phyloP scores from a whole-genome alignment of 192 early-diverging fungal species.

The Rhizophagus clarus region DNA sequence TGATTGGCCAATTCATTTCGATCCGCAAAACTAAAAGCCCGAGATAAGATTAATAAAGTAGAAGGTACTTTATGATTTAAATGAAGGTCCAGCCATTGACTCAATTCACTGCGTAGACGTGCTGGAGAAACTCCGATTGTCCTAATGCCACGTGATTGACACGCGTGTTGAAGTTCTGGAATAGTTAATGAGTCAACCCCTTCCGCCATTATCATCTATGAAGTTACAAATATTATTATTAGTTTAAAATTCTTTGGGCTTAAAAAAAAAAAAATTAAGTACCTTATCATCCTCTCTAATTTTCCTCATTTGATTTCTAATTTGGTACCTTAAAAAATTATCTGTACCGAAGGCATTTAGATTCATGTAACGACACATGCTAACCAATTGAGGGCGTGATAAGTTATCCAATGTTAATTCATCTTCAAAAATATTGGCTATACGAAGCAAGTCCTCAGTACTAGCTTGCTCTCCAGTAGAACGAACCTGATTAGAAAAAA shows the following conservation, averaged over 20 bases:
- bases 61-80: constrained; percentile 90
- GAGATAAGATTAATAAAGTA: constrained; percentile 85
- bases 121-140: constrained; percentile 87
- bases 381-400: constrained; percentile 91
- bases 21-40: constrained; percentile 81
- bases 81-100: constrained; percentile 95
- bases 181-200: constrained; percentile 88
- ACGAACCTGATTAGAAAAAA: constrained; percentile 61
- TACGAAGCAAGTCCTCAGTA: constrained; percentile 78
- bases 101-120: constrained; percentile 83
- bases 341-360: constrained; percentile 98
- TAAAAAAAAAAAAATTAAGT: background rate
- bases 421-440: constrained; percentile 91
- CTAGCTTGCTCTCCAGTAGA: constrained; percentile 79
- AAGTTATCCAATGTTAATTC: constrained; percentile 92
- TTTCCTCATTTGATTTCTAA: constrained; percentile 82
- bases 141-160: constrained; percentile 86
- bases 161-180: constrained; percentile 86
- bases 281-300: constrained; percentile 87
- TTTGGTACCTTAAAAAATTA: constrained; percentile 90
- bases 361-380: constrained; percentile 94
- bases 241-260: background rate
- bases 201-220: constrained; percentile 78
- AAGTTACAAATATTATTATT: constrained; percentile 4
- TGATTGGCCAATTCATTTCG: constrained; percentile 48